Conservation (phyloP, 768 basidiomycete genomes). For the Ramaria rubella region DNA sequence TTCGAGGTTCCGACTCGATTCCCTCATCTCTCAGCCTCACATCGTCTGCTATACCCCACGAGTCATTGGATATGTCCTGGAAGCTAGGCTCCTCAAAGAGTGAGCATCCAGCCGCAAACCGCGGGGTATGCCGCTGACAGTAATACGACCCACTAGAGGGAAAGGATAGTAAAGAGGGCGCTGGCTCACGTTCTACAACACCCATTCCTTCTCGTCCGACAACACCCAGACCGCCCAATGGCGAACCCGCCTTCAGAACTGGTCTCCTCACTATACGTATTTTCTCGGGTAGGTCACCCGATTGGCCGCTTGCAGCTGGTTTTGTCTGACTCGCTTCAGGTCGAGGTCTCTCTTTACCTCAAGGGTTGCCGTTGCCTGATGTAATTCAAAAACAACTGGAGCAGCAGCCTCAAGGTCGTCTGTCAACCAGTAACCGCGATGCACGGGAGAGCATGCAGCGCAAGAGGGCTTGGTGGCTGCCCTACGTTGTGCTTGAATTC, state of each 20-base stretch:
- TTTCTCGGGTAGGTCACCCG: slow-evolving; percentile 60
- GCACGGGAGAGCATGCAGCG: slow-evolving; percentile 87
- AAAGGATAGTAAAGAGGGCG: slow-evolving; percentile 65
- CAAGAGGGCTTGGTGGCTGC: slow-evolving; percentile 93
- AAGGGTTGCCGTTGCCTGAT: slow-evolving; percentile 72
- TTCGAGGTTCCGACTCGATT: neutral
- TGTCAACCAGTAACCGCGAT: slow-evolving; percentile 45
- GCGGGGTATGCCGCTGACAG: neutral
- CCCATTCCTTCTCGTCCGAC: slow-evolving; percentile 78
- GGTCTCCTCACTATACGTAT: slow-evolving; percentile 95
- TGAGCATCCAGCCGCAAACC: neutral
- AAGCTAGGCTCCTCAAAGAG: slow-evolving; percentile 36
- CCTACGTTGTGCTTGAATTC: slow-evolving; percentile 96
- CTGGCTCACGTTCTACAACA: slow-evolving; percentile 70
- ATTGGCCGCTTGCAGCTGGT: neutral
- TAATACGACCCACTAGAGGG: slow-evolving; percentile 9
- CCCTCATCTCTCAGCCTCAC: neutral
- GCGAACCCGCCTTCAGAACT: slow-evolving; percentile 11
- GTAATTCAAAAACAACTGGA: slow-evolving; percentile 80
- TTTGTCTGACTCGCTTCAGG: no score
- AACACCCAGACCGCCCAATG: slow-evolving; percentile 48
- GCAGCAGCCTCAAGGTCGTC: slow-evolving; percentile 45
- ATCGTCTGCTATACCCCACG: neutral
- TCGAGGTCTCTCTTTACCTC: slow-evolving; percentile 73
- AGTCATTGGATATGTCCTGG: slow-evolving; percentile 43